Conservation (phyloP, 768 basidiomycete genomes). For the Asterophora parasitica region DNA sequence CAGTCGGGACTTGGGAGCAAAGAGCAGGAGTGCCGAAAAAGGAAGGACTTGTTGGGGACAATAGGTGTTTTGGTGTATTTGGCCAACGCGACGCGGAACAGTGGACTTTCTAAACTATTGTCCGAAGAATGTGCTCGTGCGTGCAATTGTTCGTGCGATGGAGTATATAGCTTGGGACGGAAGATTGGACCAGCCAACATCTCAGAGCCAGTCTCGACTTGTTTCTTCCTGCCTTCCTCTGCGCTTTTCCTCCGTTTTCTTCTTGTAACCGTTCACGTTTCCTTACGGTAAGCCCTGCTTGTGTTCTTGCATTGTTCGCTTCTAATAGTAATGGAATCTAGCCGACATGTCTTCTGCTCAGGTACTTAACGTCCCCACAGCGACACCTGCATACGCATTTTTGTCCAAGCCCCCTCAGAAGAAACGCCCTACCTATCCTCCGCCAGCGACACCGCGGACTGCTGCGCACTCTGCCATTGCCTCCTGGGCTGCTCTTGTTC, state of each 20-base stretch:
- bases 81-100: neutral
- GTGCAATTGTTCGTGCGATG: slow-evolving; percentile 1
- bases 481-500: slow-evolving; percentile 61
- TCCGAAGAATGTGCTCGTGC: neutral
- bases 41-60: slow-evolving; percentile 9
- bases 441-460: slow-evolving; percentile 20
- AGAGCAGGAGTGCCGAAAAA: neutral
- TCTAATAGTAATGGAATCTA: neutral
- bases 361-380: slow-evolving; percentile 1
- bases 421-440: slow-evolving; percentile 27
- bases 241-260: neutral
- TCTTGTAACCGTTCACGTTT: neutral
- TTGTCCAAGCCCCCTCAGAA: slow-evolving; percentile 38
- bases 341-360: slow-evolving; percentile 8
- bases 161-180: slow-evolving; percentile 3
- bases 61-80: slow-evolving; percentile 5
- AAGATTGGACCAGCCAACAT: neutral
- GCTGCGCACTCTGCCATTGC: slow-evolving; percentile 40
- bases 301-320: slow-evolving; percentile 6
- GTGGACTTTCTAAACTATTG: neutral
- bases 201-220: slow-evolving; percentile 13
- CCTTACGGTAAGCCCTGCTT: neutral
- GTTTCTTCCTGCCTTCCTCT: slow-evolving; percentile 1
- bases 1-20: neutral
- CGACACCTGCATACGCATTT: slow-evolving; percentile 32